Evolutionary conservation across 1,139 yeast genomes (phyloP).

Genomic region (Geotrichum bryndzae): DNA sequence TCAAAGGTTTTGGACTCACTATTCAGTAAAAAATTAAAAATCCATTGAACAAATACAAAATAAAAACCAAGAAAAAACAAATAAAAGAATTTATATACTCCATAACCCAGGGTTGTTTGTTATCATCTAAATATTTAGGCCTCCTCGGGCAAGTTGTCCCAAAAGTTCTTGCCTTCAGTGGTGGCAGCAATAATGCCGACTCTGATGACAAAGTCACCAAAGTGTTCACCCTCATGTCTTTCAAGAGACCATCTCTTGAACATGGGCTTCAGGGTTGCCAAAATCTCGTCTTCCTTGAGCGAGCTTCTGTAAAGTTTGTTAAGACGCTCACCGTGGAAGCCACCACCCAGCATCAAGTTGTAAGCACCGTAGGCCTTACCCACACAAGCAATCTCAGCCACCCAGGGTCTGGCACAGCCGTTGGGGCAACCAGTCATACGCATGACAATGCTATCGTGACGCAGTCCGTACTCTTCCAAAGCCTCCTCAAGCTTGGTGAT

Average conservation of each 20-base stretch:
- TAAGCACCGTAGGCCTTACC: conserved; percentile 95
- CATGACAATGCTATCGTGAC: conserved; percentile 93
- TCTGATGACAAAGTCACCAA: conserved; percentile 90
- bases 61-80: too few species aligned
- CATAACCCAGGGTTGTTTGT: neutral
- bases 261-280: conserved; percentile 69
- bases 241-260: conserved; percentile 94
- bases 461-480: conserved; percentile 84
- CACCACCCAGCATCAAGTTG: conserved; percentile 94
- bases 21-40: too few species aligned
- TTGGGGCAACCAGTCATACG: conserved; percentile 99
- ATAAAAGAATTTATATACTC: too few species aligned
- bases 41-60: too few species aligned
- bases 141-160: conserved; percentile 85
- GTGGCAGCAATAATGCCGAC: conserved; percentile 83
- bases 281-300: conserved; percentile 82
- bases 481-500: conserved; percentile 75
- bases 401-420: conserved; percentile 98
- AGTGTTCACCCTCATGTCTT: conserved; percentile 85
- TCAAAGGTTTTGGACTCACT: too few species aligned
- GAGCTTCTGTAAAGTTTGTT: conserved; percentile 88
- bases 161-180: conserved; percentile 86
- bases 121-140: neutral
- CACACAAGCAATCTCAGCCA: conserved; percentile 91
- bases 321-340: conserved; percentile 87